Conservation (phyloP, 805 yeast species). For the Wickerhamiella kurtzmanii region DNA sequence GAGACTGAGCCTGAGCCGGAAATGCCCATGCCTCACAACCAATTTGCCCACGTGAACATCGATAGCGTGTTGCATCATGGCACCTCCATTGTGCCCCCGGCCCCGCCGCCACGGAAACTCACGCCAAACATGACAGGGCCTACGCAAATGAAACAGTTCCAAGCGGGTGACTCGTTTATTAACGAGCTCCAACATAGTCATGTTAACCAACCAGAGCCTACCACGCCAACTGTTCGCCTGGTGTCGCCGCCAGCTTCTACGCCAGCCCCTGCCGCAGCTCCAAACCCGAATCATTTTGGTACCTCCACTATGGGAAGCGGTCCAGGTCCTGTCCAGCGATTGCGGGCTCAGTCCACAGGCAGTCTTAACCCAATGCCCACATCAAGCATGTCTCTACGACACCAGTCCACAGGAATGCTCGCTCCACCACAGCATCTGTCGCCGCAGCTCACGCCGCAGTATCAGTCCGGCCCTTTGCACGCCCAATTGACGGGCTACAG, state of each 20-base stretch:
- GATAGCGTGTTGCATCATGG: constrained; percentile 67
- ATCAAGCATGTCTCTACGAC: constrained; percentile 1
- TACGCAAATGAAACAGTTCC: constrained; percentile 5
- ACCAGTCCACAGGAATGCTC: constrained; percentile 11
- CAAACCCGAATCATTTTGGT: not conserved
- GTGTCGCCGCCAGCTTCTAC: not conserved
- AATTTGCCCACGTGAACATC: constrained; percentile 63
- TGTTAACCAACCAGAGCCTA: constrained; percentile 3
- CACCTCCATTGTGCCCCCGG: constrained; percentile 35
- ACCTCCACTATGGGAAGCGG: too few species aligned
- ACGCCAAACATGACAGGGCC: constrained; percentile 14
- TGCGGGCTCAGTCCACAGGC: not conserved
- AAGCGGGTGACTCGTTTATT: constrained; percentile 18
- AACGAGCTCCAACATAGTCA: constrained; percentile 11
- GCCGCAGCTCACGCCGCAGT: constrained; percentile 4
- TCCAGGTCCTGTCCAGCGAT: not conserved
- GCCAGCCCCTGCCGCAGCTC: too few species aligned
- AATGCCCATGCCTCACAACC: constrained; percentile 60
- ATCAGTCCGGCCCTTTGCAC: constrained; percentile 1
- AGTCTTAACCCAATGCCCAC: not conserved
- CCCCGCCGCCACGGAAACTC: constrained; percentile 21
- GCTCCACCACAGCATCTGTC: constrained; percentile 7
- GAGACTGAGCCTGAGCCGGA: constrained; percentile 28
- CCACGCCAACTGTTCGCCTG: not conserved
- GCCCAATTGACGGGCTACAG: constrained; percentile 1